Percentiles rank a stretch among this genome's conserved stretches.
Evolutionary conservation across 345 rosid genomes (phyloP).

Genomic region (Brassica rapa): DNA sequence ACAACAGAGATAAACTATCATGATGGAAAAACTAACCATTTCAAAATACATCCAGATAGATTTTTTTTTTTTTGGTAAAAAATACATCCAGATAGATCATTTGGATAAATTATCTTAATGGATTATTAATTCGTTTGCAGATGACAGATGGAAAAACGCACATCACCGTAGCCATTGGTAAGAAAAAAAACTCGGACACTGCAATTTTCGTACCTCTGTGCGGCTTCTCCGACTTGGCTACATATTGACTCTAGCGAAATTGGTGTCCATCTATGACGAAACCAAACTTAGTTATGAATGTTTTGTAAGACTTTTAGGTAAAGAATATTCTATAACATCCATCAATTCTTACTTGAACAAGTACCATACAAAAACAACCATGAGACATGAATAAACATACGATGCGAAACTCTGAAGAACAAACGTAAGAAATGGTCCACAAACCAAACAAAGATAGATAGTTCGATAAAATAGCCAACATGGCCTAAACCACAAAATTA

Average conservation of each 20-base stretch:
- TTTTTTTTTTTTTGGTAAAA: too few species aligned
- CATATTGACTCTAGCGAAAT: background rate
- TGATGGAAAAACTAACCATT: too few species aligned
- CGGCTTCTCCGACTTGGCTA: background rate
- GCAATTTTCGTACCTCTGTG: background rate
- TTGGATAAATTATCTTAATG: too few species aligned
- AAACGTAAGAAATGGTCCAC: conserved; percentile 6
- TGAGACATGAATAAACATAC: background rate
- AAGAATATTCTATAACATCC: background rate
- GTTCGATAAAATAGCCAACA: background rate
- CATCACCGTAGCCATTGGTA: background rate
- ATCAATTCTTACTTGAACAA: conserved; percentile 1
- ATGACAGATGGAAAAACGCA: too few species aligned
- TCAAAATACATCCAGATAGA: too few species aligned
- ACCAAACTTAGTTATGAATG: background rate
- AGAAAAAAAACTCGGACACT: background rate
- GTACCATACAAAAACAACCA: background rate
- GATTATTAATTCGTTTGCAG: too few species aligned
- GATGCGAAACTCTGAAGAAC: background rate
- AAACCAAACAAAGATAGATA: conserved; percentile 8
- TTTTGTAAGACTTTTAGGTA: background rate
- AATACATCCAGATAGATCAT: too few species aligned
- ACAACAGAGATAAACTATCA: too few species aligned
- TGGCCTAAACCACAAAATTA: conserved; percentile 14
- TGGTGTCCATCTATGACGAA: background rate